Percentiles rank a stretch among this genome's conserved stretches.
Evolutionary conservation across 2,329 filamentous ascomycete species (phyloP).

Genomic region (Aspergillus udagawae): DNA sequence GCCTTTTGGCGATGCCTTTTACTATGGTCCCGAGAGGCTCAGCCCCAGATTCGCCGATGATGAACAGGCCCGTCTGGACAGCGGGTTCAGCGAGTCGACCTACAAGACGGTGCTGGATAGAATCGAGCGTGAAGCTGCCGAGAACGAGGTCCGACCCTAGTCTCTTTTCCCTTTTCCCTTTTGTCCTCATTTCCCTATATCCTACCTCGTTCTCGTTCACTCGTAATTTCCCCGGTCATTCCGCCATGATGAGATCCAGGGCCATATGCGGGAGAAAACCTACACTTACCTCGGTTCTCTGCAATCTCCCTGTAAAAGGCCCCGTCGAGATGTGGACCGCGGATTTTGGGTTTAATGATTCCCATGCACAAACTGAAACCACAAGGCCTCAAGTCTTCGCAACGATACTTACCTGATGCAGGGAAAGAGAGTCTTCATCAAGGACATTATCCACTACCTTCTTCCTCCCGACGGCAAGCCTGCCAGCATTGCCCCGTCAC

Average conservation of each 20-base stretch:
- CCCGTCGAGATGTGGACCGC: too few relatives aligned
- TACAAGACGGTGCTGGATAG: constrained; percentile 66
- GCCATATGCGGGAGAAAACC: neutral
- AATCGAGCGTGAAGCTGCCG: constrained; percentile 64
- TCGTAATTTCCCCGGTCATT: neutral
- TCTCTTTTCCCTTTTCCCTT: constrained; percentile 16
- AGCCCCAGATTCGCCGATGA: constrained; percentile 74
- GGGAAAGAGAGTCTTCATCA: constrained; percentile 94
- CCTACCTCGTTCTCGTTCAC: neutral
- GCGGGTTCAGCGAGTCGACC: constrained; percentile 43
- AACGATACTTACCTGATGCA: constrained; percentile 47
- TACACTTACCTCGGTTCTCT: neutral
- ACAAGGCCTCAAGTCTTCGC: neutral
- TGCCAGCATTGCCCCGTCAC: constrained; percentile 72
- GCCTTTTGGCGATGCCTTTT: constrained; percentile 94
- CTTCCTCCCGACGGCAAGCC: constrained; percentile 68
- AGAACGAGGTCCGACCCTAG: constrained; percentile 57
- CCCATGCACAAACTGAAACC: neutral
- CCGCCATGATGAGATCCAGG: neutral
- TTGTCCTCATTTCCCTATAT: neutral
- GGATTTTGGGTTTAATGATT: neutral
- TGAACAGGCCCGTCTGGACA: constrained; percentile 42
- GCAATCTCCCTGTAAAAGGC: neutral
- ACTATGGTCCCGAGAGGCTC: constrained; percentile 88
- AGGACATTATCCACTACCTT: constrained; percentile 94